Base-by-base conservation (phyloP, 2,329 filamentous ascomycete genomes). In the Aaosphaeria arxii region DNA sequence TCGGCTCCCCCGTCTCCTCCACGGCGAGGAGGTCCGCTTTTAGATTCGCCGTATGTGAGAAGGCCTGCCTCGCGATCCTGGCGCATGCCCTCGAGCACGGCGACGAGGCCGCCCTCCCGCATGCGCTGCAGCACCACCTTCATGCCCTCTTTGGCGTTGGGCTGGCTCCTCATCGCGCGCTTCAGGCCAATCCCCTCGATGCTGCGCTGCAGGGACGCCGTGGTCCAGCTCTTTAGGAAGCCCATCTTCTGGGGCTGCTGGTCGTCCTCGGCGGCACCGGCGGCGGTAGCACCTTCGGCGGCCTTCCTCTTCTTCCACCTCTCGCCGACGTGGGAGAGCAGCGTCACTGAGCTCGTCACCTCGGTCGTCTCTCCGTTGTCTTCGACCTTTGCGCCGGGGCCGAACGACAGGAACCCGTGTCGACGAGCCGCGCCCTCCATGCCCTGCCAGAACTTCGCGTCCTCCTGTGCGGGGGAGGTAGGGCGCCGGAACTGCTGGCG, bases 121-220 rank as follows among this genome's bases (percentile, higher is more conserved):
- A 89, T 69, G 42, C 88, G 77, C 69, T 91, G 87, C 24, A 94
- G 77, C 6, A 94, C 88, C 35, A 91, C 82, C 48, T 82, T 84
- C 89, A 94, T 92, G 43, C 89, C 89, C 66, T 91, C 87, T 43
- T 87, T 84, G 57, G 87, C 89, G 74, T 91, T 91, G 44, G 86
- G 84, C 59, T 92, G 79, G 64, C 89, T 87, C 59, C 87, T 86
- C 55, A 86, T 82, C 5, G 89, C 90, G 65, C 89, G 87, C 62
- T 84, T 86, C 36, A 88, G 84, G 7, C 87, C 88, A 51, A 92
- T 85, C 46, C 81, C 81, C 73, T 94, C 89, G 61, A 94, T 91
- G 61, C 85, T 89, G 55, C 86, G 78, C 67, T 91, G 87, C 41
- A 92, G 81, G n/a, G 86, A 81, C 39, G 80, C 82, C 11, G 86